Evolutionary conservation across 1,139 yeast species (phyloP), one percentile per base, ranked within the genome.

Genomic region (Debaryomyces coudertii): DNA sequence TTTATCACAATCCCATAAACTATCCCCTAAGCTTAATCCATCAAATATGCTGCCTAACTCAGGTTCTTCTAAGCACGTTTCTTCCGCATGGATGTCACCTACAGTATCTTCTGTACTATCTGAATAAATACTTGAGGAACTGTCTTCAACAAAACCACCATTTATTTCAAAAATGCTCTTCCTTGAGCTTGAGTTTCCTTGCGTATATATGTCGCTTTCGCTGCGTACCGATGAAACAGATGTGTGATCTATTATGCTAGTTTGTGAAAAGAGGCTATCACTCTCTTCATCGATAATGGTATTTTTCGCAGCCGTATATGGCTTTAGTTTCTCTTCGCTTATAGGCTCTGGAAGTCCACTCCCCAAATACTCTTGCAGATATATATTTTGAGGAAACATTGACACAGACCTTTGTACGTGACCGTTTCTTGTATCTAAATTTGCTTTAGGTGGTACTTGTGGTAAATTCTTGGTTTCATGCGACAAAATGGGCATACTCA

Each of bases 401-500:
- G 47, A 40, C 14, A 40, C 47, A 7, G 36, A 20, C 20, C 47
- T 25, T 28, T 43, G 39, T 11, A 8, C 15, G n/a, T 23, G 5
- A 11, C 16, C 12, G 12, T 22, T 42, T n/a, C 27, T n/a, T 14
- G 16, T 1, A 15, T 25, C 37, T n/a, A 2, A 25, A 15, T 9
- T 8, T 9, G 18, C 11, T 14, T 38, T 28, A 8, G 33, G 20
- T 38, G 48, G 48, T 35, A 43, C 9, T 9, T 30, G 12, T 20
- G 49, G 49, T 11, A 46, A 30, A 9, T 36, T 31, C 34, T 39
- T 43, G 8, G 12, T 4, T 12, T 18, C 27, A 7, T 6, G 23
- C 3, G 33, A 31, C 25, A 33, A 28, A 23, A 48, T 47, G 2
- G 70, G 69, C 64, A 62, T 58, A 46, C 66, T 62, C 20, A 56